Evolutionary conservation across 371 early-diverging fungal genomes (phyloP).

Genomic region (Syncephalastrum racemosum): DNA sequence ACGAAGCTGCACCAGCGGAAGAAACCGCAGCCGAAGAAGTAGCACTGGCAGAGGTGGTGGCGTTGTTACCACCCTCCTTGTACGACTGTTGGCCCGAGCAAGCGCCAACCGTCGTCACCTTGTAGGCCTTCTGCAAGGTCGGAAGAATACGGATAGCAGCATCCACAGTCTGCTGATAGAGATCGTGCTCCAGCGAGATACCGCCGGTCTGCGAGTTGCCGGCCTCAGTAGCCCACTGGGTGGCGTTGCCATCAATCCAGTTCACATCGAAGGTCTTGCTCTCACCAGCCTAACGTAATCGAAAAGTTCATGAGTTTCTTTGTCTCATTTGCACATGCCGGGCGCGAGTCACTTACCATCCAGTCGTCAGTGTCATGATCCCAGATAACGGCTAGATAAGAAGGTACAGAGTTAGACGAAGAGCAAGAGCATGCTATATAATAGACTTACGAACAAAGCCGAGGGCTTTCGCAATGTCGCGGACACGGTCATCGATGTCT

Average conservation of each 20-base stretch:
- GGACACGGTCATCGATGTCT: conserved; percentile 70
- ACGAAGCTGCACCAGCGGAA: conserved; percentile 18
- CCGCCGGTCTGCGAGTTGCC: conserved; percentile 47
- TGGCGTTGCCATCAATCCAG: conserved; percentile 51
- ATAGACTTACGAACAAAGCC: conserved; percentile 45
- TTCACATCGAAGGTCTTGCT: conserved; percentile 24
- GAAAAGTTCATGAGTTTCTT: background rate
- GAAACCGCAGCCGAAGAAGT: conserved; percentile 17
- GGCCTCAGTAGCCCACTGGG: conserved; percentile 48
- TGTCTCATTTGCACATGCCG: background rate
- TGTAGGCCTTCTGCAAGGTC: conserved; percentile 43
- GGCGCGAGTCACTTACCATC: conserved; percentile 25
- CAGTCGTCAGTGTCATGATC: conserved; percentile 50
- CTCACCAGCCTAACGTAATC: conserved; percentile 25
- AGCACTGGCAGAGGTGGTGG: conserved; percentile 13
- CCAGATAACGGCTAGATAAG: conserved; percentile 45
- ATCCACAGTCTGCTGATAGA: conserved; percentile 51
- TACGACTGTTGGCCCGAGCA: conserved; percentile 40
- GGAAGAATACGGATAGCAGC: conserved; percentile 63
- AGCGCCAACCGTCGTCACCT: conserved; percentile 41
- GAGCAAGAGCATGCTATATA: background rate
- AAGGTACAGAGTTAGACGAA: background rate
- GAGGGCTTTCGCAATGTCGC: conserved; percentile 55
- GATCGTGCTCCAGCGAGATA: conserved; percentile 59
- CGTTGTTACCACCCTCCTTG: conserved; percentile 30